These are phyloP conservation scores for Paraurostyla sp. DNA, from an alignment of 73 alveolate genomes.

Conservation along the genomic window DNA sequence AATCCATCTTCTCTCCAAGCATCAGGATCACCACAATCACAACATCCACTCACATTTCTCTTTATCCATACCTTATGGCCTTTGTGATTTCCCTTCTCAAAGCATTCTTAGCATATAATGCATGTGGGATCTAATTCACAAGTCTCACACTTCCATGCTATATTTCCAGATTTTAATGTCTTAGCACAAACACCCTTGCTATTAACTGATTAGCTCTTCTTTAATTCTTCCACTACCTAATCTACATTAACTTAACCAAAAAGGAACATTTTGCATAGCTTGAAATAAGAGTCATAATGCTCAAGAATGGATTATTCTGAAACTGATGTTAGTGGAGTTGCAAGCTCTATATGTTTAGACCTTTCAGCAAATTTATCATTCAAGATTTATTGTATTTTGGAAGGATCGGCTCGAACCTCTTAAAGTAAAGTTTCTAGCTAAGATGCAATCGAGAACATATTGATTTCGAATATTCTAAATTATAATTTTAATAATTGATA, in stretches of 20 bases:
- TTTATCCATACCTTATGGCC: slow-evolving; percentile 79
- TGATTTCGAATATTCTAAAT: neutral
- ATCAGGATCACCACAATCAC: slow-evolving; percentile 87
- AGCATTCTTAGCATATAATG: slow-evolving; percentile 80
- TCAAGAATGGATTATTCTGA: neutral
- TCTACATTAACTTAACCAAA: slow-evolving; percentile 6
- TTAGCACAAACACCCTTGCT: slow-evolving; percentile 77
- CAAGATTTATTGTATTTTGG: neutral
- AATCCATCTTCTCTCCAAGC: slow-evolving; percentile 83
- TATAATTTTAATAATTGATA: neutral
- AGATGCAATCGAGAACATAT: slow-evolving; percentile 26
- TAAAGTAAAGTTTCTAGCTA: slow-evolving; percentile 17
- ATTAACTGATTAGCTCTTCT: neutral
- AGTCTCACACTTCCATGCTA: slow-evolving; percentile 83
- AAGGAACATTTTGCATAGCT: slow-evolving; percentile 19
- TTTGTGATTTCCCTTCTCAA: slow-evolving; percentile 77
- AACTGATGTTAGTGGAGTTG: too few relatives aligned
- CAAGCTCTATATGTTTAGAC: too few relatives aligned
- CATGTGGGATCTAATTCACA: slow-evolving; percentile 87
- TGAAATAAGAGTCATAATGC: neutral
- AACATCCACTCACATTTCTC: slow-evolving; percentile 80
- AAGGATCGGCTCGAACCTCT: slow-evolving; percentile 14
- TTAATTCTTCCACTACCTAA: neutral
- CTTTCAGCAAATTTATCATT: neutral
- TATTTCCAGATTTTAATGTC: slow-evolving; percentile 66